phyloP scores from a whole-genome alignment of 768 basidiomycete genomes.

The Lentinula guzmanii region DNA sequence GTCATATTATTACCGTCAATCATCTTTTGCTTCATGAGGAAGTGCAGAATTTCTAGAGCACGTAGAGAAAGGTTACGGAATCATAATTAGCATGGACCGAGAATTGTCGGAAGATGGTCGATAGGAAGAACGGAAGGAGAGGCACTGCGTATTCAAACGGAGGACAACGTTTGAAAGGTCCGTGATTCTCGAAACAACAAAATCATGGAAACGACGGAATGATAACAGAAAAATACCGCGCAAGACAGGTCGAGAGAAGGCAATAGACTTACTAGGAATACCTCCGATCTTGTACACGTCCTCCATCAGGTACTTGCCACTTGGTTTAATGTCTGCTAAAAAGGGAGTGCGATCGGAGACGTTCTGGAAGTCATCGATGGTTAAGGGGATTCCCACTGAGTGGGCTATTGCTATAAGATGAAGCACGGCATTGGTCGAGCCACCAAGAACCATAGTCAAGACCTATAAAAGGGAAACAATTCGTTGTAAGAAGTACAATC shows the following conservation, averaged over 20 bases:
- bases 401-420: constrained; percentile 97
- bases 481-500: background rate
- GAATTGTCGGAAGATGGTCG: background rate
- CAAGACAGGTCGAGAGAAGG: background rate
- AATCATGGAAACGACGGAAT: background rate
- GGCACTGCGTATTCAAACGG: background rate
- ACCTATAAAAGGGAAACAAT: constrained; percentile 43
- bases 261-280: constrained; percentile 71
- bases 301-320: constrained; percentile 98
- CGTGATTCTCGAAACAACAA: constrained; percentile 7
- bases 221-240: background rate
- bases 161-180: background rate
- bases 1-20: constrained; percentile 91
- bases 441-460: constrained; percentile 93
- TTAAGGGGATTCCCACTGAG: constrained; percentile 85
- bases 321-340: constrained; percentile 94
- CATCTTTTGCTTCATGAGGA: constrained; percentile 78
- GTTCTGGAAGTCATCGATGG: constrained; percentile 87
- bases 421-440: constrained; percentile 95
- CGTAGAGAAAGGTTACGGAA: background rate
- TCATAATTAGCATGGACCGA: background rate
- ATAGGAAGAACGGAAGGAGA: background rate
- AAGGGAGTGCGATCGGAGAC: constrained; percentile 93
- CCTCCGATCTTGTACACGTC: constrained; percentile 95
- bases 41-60: constrained; percentile 69